Conservation (phyloP, 371 early-diverging fungal species). For the Haplosporangium sp. region DNA sequence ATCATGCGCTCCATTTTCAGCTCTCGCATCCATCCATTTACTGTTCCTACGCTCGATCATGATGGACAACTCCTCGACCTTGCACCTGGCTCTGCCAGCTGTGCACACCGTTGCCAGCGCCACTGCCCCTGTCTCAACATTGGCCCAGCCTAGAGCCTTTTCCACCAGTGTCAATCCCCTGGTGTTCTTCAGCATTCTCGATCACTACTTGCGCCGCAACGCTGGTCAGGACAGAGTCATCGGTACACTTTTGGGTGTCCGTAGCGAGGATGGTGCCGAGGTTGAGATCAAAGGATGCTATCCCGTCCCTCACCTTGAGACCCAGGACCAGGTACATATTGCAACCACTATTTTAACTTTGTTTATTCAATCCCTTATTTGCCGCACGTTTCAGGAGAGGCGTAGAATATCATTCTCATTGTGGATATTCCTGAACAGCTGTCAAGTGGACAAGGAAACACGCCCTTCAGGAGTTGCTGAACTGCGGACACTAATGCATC, state of each 20-base stretch:
- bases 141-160: constrained; percentile 68
- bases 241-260: constrained; percentile 88
- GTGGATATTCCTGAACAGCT: no score
- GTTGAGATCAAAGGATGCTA: constrained; percentile 92
- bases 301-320: constrained; percentile 82
- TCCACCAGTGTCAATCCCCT: constrained; percentile 81
- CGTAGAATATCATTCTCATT: no score
- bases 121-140: constrained; percentile 31
- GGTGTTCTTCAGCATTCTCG: constrained; percentile 91
- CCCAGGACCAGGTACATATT: constrained; percentile 64
- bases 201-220: constrained; percentile 90
- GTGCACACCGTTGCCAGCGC: constrained; percentile 53
- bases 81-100: constrained; percentile 55
- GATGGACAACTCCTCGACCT: constrained; percentile 54
- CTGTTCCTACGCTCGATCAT: constrained; percentile 18
- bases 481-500: no score
- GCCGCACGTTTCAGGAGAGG: no score
- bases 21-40: neutral
- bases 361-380: neutral
- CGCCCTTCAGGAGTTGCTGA: no score
- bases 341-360: neutral
- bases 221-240: constrained; percentile 86
- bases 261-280: constrained; percentile 86
- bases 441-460: no score
- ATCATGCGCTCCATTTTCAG: constrained; percentile 1